phyloP scores from a whole-genome alignment of 306 rosid genomes.

The peach (Prunus persica) region Prunus_persica_NCBIv2 NC_034009.1:5172001-5172500 shows the following conservation, averaged over 20 bases:
- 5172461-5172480: too few relatives aligned
- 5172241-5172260: neutral
- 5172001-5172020: neutral
- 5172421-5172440: neutral
- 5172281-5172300: neutral
- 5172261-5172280: neutral
- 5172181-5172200: neutral
- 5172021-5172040: conserved; percentile 65
- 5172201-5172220: neutral
- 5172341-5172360: neutral
- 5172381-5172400: neutral
- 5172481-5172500: too few relatives aligned
- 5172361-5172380: neutral
- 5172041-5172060: conserved; percentile 59
- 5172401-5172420: neutral
- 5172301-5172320: neutral
- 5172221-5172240: neutral
- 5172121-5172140: conserved; percentile 91
- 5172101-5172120: conserved; percentile 74
- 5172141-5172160: conserved; percentile 32
- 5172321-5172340: neutral
- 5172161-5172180: neutral
- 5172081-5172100: conserved; percentile 71
- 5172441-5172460: too few relatives aligned
- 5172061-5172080: conserved; percentile 75